A percentile compares a stretch with the other conserved stretches of the same genome.
These are phyloP conservation scores for Ogataea naganishii DNA, from an alignment of 805 yeast genomes.

Conservation along the genomic window DNA sequence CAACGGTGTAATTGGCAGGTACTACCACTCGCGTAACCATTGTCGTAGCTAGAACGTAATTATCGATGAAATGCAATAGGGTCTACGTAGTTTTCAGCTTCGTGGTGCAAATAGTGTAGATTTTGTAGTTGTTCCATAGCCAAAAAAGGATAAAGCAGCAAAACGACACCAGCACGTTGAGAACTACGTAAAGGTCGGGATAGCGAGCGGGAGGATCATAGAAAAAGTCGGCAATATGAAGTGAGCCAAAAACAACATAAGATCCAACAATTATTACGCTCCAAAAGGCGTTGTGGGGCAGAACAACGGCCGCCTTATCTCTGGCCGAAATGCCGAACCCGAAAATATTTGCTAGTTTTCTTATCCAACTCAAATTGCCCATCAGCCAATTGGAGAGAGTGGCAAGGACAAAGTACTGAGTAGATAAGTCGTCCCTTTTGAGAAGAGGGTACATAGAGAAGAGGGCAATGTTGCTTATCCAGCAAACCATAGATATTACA, in stretches of 20 bases:
- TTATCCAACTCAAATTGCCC: constrained; percentile 50
- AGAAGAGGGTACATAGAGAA: constrained; percentile 87
- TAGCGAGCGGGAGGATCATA: constrained; percentile 46
- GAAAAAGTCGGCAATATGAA: constrained; percentile 47
- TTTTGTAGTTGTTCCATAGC: constrained; percentile 69
- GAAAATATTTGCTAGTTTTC: constrained; percentile 26
- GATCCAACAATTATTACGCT: constrained; percentile 40
- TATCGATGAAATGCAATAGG: not conserved
- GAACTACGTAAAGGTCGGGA: constrained; percentile 83
- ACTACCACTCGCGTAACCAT: not conserved
- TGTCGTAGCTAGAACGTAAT: not conserved
- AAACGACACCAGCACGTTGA: constrained; percentile 66
- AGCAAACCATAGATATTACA: constrained; percentile 64
- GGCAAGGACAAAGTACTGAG: constrained; percentile 63
- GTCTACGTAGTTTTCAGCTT: constrained; percentile 14
- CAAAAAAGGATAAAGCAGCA: constrained; percentile 68
- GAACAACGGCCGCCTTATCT: constrained; percentile 22
- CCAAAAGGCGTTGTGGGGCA: constrained; percentile 46
- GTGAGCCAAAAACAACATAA: constrained; percentile 39
- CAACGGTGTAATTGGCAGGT: constrained; percentile 4
- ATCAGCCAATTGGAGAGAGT: constrained; percentile 72
- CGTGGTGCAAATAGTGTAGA: constrained; percentile 24
- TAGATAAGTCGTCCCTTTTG: constrained; percentile 58
- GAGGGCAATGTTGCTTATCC: constrained; percentile 79
- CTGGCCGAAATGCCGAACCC: constrained; percentile 16